Conservation (phyloP, 306 rosid genomes). For the Oxytropis ochrocephala region DNA sequence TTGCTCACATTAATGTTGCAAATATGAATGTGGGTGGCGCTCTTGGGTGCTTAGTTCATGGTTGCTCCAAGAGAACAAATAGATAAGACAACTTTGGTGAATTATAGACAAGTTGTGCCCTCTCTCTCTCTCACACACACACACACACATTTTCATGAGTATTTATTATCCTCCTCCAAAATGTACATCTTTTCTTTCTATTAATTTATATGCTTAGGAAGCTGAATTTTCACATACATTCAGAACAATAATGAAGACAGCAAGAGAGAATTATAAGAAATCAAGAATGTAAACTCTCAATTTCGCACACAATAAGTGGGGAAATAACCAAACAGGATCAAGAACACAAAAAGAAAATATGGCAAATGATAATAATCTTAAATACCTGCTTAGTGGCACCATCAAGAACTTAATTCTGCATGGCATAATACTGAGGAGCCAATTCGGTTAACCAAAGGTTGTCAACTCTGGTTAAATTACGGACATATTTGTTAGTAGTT, state of each 20-base stretch:
- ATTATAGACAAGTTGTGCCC: too few relatives aligned
- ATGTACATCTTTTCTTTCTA: too few relatives aligned
- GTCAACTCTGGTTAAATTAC: constrained; percentile 65
- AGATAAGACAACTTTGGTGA: too few relatives aligned
- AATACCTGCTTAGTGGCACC: constrained; percentile 27
- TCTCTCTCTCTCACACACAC: too few relatives aligned
- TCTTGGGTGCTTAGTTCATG: too few relatives aligned
- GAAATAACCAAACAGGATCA: background rate
- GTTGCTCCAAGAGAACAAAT: too few relatives aligned
- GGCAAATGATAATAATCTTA: background rate
- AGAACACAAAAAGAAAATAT: background rate
- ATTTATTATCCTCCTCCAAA: too few relatives aligned
- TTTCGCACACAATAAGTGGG: background rate
- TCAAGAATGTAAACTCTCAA: background rate
- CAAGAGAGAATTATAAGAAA: background rate
- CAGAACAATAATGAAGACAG: background rate
- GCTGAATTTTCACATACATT: background rate
- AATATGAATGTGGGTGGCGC: too few relatives aligned
- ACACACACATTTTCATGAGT: too few relatives aligned
- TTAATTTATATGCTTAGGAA: background rate
- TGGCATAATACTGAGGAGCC: constrained; percentile 77
- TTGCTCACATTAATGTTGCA: too few relatives aligned
- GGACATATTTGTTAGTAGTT: constrained; percentile 70
- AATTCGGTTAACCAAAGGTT: constrained; percentile 79
- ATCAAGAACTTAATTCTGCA: constrained; percentile 39